Evolutionary conservation across 345 rosid species (phyloP), one percentile per base, ranked within the genome.

Genomic region (Passiflora organensis): DNA sequence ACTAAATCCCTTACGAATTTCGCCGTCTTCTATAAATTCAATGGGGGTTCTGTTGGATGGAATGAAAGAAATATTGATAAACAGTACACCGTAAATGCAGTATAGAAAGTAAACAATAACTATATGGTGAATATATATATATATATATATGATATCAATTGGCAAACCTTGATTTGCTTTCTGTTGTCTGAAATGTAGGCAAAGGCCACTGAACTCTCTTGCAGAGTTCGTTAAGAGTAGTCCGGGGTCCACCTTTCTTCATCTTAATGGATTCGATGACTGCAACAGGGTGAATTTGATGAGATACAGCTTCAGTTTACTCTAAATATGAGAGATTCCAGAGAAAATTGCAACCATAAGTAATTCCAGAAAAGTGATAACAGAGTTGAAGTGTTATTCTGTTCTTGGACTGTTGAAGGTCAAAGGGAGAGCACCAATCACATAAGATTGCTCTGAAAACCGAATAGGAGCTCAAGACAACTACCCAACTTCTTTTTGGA

Each of bases 211-310:
- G 82, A 67, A 62, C 59, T 53, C 70, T 84, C 83, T 80, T 86
- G 49, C 99, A 93, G 39, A 89, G 89, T 36, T 78, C 77, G 36
- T 63, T 79, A 59, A 93, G 86, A 13, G 72, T 21, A 13, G 37
- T 81, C 28, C 99, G 78, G 21, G 96, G 96, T 54, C 82, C 94
- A 2, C 99, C 99, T 77, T 93, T 93, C 69, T 77, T 80, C 74
- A 69, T 72, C 75, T 59, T 62, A 62, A 86, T 68, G 2, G 89
- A 67, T 43, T 65, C 78, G 15, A 82, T 70, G 55, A 78, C 97
- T 91, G 73, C 24, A 69, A 74, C 24, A 52, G 1, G 13, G 32
- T 37, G 39, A 47, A 43, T n/a, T 43, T 19, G 13, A 56, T 55
- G 10, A 60, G 58, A 55, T 45, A 28, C 14, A n/a, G n/a, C n/a